These are phyloP conservation scores for Phytophthora agathidicida DNA, from an alignment of 352 stramenopile species.

Conservation along the genomic window DNA sequence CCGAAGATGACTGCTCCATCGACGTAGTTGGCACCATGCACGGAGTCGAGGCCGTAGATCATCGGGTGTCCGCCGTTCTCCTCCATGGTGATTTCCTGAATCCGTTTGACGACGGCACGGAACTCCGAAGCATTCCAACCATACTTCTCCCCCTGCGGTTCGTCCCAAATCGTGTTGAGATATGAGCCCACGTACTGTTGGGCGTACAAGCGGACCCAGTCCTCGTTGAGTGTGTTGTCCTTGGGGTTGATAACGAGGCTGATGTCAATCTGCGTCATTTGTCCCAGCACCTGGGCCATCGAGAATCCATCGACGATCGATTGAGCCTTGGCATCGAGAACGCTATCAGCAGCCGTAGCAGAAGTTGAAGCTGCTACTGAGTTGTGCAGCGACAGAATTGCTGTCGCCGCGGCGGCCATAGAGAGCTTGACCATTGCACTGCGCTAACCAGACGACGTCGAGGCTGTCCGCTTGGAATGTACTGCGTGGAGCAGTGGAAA, in stretches of 20 bases:
- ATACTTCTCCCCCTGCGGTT: conserved; percentile 39
- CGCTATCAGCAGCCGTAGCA: conserved; percentile 1
- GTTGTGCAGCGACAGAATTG: conserved; percentile 4
- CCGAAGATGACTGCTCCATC: conserved; percentile 78
- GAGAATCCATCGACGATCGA: conserved; percentile 30
- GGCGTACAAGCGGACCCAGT: conserved; percentile 61
- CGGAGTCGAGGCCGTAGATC: conserved; percentile 89
- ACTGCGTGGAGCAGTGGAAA: conserved; percentile 22
- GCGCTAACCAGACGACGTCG: neutral
- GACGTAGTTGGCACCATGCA: conserved; percentile 90
- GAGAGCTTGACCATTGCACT: conserved; percentile 21
- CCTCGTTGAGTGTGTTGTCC: conserved; percentile 59
- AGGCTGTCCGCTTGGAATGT: conserved; percentile 5
- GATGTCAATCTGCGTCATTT: conserved; percentile 92
- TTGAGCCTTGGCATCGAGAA: conserved; percentile 20
- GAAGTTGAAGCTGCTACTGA: conserved; percentile 7
- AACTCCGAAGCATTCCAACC: conserved; percentile 69
- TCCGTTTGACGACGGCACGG: conserved; percentile 56
- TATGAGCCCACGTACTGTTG: conserved; percentile 87
- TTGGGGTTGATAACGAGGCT: conserved; percentile 64
- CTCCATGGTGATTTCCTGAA: conserved; percentile 78
- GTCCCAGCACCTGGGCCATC: conserved; percentile 60
- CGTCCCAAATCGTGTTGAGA: conserved; percentile 75
- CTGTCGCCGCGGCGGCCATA: neutral
- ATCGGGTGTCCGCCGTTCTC: conserved; percentile 63